These are phyloP conservation scores for Podospora pseudocomata DNA, from an alignment of 495 filamentous ascomycete species.

Conservation along the genomic window DNA sequence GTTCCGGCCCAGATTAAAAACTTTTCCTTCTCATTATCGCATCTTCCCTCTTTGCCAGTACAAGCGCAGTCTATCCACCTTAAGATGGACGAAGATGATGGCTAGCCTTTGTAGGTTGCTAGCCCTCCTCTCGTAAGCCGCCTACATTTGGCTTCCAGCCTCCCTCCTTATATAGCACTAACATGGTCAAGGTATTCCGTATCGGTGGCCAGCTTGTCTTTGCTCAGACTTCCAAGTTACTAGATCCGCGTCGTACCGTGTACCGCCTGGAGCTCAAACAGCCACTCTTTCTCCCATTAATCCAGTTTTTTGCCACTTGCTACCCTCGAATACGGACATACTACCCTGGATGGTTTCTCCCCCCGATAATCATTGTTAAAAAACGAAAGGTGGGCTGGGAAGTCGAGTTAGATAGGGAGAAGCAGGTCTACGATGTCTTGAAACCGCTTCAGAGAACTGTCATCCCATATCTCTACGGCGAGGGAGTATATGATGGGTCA, in stretches of 20 bases:
- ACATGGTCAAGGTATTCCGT: slow-evolving; percentile 10
- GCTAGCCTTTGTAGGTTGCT: neutral
- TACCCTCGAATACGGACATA: neutral
- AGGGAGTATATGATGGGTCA: slow-evolving; percentile 9
- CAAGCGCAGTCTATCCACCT: neutral
- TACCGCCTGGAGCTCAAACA: slow-evolving; percentile 11
- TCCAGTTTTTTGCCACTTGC: slow-evolving; percentile 1
- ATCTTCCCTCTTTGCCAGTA: no score
- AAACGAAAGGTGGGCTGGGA: slow-evolving; percentile 11
- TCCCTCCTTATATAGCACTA: neutral
- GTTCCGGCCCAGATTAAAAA: no score
- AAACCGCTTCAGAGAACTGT: slow-evolving; percentile 11
- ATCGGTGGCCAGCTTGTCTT: slow-evolving; percentile 8
- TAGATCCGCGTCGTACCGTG: neutral
- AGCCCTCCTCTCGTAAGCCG: slow-evolving; percentile 11
- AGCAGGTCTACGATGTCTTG: slow-evolving; percentile 9
- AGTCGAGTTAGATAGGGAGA: slow-evolving; percentile 8
- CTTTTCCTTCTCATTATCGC: no score
- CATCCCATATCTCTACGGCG: slow-evolving; percentile 9
- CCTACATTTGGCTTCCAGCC: neutral
- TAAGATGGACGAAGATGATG: slow-evolving; percentile 6
- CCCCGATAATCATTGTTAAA: neutral
- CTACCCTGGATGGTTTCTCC: slow-evolving; percentile 7
- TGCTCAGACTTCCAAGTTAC: neutral
- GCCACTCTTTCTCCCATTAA: slow-evolving; percentile 6